Conservation (phyloP, 108 stramenopile genomes). For the Cyclotella baltica region DNA sequence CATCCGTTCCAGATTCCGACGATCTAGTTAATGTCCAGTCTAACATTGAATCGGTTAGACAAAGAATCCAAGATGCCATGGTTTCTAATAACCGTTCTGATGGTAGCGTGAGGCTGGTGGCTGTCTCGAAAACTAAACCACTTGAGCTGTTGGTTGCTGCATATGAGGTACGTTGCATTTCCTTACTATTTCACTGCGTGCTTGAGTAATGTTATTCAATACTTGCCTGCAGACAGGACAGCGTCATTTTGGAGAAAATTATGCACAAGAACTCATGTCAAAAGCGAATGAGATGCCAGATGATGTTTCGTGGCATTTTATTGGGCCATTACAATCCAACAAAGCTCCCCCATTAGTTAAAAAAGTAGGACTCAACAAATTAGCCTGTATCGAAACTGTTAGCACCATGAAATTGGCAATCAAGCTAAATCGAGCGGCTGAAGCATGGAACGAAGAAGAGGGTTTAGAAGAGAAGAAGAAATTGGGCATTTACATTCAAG, state of each 20-base stretch:
- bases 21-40: conserved; percentile 27
- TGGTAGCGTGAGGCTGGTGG: conserved; percentile 74
- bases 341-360: conserved; percentile 91
- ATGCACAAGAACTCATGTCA: conserved; percentile 97
- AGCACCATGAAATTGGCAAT: conserved; percentile 89
- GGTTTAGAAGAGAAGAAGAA: conserved; percentile 46
- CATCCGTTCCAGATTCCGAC: neutral
- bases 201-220: neutral
- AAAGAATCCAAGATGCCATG: conserved; percentile 38
- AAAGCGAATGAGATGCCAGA: conserved; percentile 86
- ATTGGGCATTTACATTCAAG: conserved; percentile 88
- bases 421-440: conserved; percentile 88
- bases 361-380: conserved; percentile 67
- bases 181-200: neutral
- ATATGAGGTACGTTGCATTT: conserved; percentile 65
- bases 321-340: conserved; percentile 97
- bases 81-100: conserved; percentile 25
- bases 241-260: conserved; percentile 98
- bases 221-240: conserved; percentile 67
- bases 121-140: conserved; percentile 97
- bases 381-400: conserved; percentile 91
- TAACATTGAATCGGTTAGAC: conserved; percentile 39
- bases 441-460: conserved; percentile 33
- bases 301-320: conserved; percentile 94
- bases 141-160: conserved; percentile 79